A percentile compares a stretch with the other conserved stretches of the same genome.
phyloP scores from a whole-genome alignment of 768 basidiomycete species.

The Leccinum uliginosum region DNA sequence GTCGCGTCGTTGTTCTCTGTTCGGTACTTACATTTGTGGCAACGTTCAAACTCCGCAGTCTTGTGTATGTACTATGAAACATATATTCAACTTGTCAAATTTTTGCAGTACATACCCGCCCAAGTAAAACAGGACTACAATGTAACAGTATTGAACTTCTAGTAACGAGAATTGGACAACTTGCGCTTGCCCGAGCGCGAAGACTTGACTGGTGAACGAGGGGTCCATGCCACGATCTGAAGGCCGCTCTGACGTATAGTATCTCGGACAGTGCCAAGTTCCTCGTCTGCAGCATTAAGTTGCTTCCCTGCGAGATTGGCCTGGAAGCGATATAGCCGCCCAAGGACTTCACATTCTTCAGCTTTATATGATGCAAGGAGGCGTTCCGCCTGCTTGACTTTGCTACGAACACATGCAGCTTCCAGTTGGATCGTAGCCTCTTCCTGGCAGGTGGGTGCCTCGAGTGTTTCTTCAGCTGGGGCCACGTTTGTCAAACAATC shows the following conservation, averaged over 20 bases:
- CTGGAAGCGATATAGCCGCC: neutral
- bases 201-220: neutral
- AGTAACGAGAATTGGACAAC: too few relatives aligned
- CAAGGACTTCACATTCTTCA: neutral
- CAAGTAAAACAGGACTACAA: too few relatives aligned
- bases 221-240: neutral
- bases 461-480: too few relatives aligned
- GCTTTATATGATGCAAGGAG: neutral
- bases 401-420: neutral
- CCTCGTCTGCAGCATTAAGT: neutral
- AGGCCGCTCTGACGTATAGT: neutral
- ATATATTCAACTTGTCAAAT: too few relatives aligned
- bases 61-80: too few relatives aligned
- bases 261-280: neutral
- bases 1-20: too few relatives aligned
- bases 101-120: too few relatives aligned
- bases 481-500: too few relatives aligned
- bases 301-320: neutral
- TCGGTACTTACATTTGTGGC: too few relatives aligned
- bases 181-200: neutral
- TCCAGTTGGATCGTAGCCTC: neutral
- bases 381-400: neutral
- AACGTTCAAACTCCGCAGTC: too few relatives aligned
- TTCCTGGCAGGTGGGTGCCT: neutral
- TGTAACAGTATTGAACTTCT: too few relatives aligned